Base-by-base conservation (phyloP, 1,139 yeast genomes). In the Wickerhamomyces sp. region DNA sequence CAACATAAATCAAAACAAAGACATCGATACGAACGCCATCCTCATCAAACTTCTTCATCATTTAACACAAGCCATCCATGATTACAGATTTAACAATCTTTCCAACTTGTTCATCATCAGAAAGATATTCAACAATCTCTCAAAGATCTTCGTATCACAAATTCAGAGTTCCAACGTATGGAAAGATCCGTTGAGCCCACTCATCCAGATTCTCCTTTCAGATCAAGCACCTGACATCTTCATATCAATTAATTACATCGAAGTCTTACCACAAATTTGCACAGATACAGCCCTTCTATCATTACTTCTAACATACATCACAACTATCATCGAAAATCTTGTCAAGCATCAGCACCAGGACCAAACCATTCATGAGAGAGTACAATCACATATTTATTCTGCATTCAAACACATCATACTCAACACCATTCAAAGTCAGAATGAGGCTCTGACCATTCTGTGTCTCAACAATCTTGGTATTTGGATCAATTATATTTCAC, bases 291-390 rank as follows among this genome's bases (percentile, higher is more conserved):
- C 27, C 2, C 24, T 38, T 4, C 32, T 39, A 19, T 45, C 46
- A 23, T 33, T 63, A 16, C 20, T 57, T n/a, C 38, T 66, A 17
- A 41, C 51, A n/a, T 69, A 71, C 38, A 59, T 71, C 4, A 65
- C 78, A 17, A 74, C 75, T 14, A 48, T 78, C 1, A 72, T 70
- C 1, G 88, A 80, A 50, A 88, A 81, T 42, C 46, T 71, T 9
- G 49, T 61, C 22, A 72, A 70, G 42, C 56, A 54, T 21, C 33
- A 66, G 57, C 37, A 49, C 45, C 45, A 39, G 45, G 37, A 36
- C 48, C 47, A 45, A 10, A 42, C 46, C 4, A 44, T 66, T 10
- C 75, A 68, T 45, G 51, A 51, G 19, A 36, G 47, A 1, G 52
- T 68, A 0, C 62, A 54, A 24, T 42, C 44, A 0, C 38, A 56